Evolutionary conservation across 169 alveolate genomes (phyloP), one percentile per base, ranked within the genome.

Genomic region (Cryptosporidium canis): DNA sequence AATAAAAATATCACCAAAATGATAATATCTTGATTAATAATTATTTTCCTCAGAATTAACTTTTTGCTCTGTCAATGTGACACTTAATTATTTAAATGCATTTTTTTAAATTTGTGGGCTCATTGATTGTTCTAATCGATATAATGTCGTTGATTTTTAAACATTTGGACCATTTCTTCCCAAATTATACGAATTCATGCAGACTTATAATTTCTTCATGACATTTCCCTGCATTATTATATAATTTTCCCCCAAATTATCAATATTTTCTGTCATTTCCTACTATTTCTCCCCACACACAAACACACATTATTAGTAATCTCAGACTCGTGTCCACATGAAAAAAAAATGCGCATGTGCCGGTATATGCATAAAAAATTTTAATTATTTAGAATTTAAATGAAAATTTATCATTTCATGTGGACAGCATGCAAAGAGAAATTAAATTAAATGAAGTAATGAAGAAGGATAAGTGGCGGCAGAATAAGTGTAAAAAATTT

Each of bases 1-100:
- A 51, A 51, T 51, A 51, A 51, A 27, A 51, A 51, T 56, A 56
- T 4, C 16, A 9, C 24, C 9, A 24, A 18, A 56, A 24, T 24
- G 33, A 33, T 61, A 11, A 61, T 29, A 35, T 61, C n/a, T 61
- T 31, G 24, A 61, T 61, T 61, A 35, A 61, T 61, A 61, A 29
- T 61, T 61, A 61, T 61, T 61, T 61, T 61, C 45, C 29, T 14
- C 68, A 61, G 68, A 61, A 61, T 61, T 67, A 67, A 67, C 63
- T 67, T 67, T 67, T n/a, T 67, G 45, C 24, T 45, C 63, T 67
- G 83, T 67, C 66, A 67, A 45, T 47, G 27, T 67, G 83, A 44
- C 83, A 44, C 31, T n/a, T 45, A 47, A 67, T 14, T 21, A 67
- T 31, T 65, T 43, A 21, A 31, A 24, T 67, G 66, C 66, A 51